These are phyloP conservation scores for Coemansia sp. DNA, from an alignment of 192 early-diverging fungal species.

Conservation along the genomic window DNA sequence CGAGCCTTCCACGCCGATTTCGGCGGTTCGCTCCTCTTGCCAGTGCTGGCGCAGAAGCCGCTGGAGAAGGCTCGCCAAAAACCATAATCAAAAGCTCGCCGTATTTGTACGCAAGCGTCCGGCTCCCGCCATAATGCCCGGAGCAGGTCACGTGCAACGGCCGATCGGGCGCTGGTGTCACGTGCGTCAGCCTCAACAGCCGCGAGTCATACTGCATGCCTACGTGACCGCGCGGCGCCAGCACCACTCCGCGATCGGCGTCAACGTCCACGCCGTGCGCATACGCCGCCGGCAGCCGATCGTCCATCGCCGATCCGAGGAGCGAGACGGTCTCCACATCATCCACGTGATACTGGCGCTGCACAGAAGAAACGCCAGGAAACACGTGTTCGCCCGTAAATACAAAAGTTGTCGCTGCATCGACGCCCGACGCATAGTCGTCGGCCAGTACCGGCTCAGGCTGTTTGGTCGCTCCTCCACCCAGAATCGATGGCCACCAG, in stretches of 20 bases:
- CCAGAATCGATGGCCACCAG: slow-evolving; percentile 41
- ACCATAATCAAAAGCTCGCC: slow-evolving; percentile 39
- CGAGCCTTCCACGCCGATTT: no score
- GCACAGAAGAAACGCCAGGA: slow-evolving; percentile 11
- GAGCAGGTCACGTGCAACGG: no score
- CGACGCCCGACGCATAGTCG: slow-evolving; percentile 15
- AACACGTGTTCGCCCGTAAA: slow-evolving; percentile 39
- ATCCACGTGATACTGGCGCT: neutral
- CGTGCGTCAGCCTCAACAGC: slow-evolving; percentile 13
- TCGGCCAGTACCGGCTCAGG: neutral
- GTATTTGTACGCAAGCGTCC: slow-evolving; percentile 40
- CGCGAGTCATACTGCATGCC: slow-evolving; percentile 49
- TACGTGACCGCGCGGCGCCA: slow-evolving; percentile 30
- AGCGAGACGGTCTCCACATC: no score
- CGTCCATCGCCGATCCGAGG: slow-evolving; percentile 7
- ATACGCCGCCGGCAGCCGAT: slow-evolving; percentile 38
- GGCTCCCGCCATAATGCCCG: slow-evolving; percentile 7
- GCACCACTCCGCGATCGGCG: slow-evolving; percentile 31
- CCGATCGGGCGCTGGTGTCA: neutral
- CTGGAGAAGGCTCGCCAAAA: neutral
- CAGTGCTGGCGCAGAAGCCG: neutral
- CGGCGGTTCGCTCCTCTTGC: no score
- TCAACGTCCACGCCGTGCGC: slow-evolving; percentile 43
- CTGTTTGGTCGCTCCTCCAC: no score
- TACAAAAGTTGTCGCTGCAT: slow-evolving; percentile 33